Base-by-base conservation (phyloP, 2,329 filamentous ascomycete species). In the Claviceps africana region DNA sequence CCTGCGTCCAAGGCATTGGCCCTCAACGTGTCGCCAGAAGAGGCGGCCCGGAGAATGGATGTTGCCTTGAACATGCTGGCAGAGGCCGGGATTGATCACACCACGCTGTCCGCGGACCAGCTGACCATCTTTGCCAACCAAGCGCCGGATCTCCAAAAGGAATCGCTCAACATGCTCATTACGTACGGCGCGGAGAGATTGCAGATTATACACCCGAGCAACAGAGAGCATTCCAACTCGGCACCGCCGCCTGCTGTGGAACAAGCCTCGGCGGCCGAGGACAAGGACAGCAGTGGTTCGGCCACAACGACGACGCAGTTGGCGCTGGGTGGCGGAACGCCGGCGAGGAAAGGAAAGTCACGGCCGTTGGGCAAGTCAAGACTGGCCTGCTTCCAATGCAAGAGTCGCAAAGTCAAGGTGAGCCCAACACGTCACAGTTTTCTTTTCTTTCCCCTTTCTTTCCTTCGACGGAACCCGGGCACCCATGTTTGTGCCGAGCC, bases 71-170 rank as follows among this genome's bases (percentile, higher is more conserved):
- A 66, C 25, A 65, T 79, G 31, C 68, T 81, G 5, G 63, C 47
- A 2, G 67, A 69, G 1, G 70, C 65, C n/a, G 70, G 67, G 4
- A 70, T 81, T n/a, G 71, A 78, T 39, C 76, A 75, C 1, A 64
- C 67, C 2, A 74, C 76, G 0, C 64, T 81, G 10, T 77, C 74
- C 0, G 55, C 63, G 4, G 77, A 81, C 46, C 78, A 81, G 58
- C 78, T 81, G 55, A 73, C 67, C 56, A 81, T 80, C 17, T 79
- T 82, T 56, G 69, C 77, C 9, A 81, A 82, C 51, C 78, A 82
- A 62, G 72, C 77, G 0, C 76, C 77, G 0, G 69, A 73, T 3
- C 62, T 81, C 6, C 78, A 81, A 56, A 65, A 67, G 50, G 70
- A 76, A 51, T 81, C 78, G 0, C 63, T 82, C 15, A 70, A 67